phyloP scores from a whole-genome alignment of 805 yeast genomes.

The Jamesozyma spencerorum region DNA sequence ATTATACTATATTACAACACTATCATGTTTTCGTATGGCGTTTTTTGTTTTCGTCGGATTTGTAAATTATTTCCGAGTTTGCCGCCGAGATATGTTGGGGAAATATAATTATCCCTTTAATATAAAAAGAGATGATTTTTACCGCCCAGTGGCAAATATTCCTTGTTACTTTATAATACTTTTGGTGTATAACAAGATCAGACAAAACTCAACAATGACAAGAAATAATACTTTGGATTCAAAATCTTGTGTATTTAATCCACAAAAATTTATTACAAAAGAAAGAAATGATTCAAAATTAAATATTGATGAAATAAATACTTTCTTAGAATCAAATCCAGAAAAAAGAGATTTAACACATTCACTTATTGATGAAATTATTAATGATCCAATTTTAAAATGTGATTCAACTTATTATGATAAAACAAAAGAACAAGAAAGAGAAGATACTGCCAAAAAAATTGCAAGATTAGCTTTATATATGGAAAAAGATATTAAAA shows the following conservation, averaged over 20 bases:
- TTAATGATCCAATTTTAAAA: slow-evolving; percentile 57
- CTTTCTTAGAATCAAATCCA: slow-evolving; percentile 45
- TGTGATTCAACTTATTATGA: slow-evolving; percentile 51
- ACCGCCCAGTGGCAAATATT: too few species aligned
- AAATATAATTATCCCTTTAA: too few species aligned
- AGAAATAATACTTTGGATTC: slow-evolving; percentile 18
- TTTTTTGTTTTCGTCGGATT: too few species aligned
- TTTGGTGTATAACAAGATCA: too few species aligned
- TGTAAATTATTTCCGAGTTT: too few species aligned
- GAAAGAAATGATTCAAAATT: slow-evolving; percentile 41
- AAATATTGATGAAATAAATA: slow-evolving; percentile 40
- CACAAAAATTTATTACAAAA: slow-evolving; percentile 25
- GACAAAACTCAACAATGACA: too few species aligned
- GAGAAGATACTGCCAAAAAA: slow-evolving; percentile 51
- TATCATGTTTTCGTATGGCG: too few species aligned
- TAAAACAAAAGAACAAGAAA: slow-evolving; percentile 43
- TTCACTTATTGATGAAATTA: slow-evolving; percentile 45
- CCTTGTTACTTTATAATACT: too few species aligned
- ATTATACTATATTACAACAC: too few species aligned
- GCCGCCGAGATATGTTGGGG: too few species aligned
- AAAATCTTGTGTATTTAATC: slow-evolving; percentile 19
- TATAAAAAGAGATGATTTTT: too few species aligned
- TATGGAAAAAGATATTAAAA: slow-evolving; percentile 38
- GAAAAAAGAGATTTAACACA: slow-evolving; percentile 41
- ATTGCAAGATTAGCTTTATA: slow-evolving; percentile 54